A percentile compares a stretch with the other conserved stretches of the same genome.
These are phyloP conservation scores for Cardamine chenopodiifolia DNA, from an alignment of 345 rosid species.

Conservation along the genomic window DNA sequence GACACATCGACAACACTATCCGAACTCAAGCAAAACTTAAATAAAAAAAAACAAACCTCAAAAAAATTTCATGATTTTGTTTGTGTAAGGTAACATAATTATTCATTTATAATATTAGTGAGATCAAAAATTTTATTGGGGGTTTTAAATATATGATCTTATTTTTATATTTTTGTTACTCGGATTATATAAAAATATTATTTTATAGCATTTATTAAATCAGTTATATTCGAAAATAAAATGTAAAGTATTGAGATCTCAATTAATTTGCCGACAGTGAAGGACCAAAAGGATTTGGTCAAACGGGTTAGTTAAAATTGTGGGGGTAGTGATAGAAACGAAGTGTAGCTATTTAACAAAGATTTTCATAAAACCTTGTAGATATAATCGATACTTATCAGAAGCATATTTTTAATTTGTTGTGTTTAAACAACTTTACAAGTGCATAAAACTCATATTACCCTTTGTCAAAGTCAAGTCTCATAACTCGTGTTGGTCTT, in stretches of 20 bases:
- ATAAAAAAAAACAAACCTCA: background rate
- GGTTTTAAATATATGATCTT: no score
- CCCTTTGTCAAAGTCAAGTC: slow-evolving; percentile 31
- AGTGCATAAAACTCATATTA: background rate
- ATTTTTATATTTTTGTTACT: no score
- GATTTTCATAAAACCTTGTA: slow-evolving; percentile 4
- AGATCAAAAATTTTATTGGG: no score
- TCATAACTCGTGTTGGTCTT: slow-evolving; percentile 22
- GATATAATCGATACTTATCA: slow-evolving; percentile 6
- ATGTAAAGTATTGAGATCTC: background rate
- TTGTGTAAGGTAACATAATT: background rate
- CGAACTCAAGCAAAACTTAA: background rate
- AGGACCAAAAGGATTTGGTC: slow-evolving; percentile 11
- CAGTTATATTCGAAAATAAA: no score
- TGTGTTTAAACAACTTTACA: slow-evolving; percentile 2
- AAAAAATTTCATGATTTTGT: background rate
- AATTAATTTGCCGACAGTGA: slow-evolving; percentile 34
- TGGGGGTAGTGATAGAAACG: slow-evolving; percentile 28
- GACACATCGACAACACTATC: no score
- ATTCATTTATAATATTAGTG: no score
- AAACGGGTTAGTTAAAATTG: slow-evolving; percentile 25
- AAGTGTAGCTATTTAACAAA: slow-evolving; percentile 29
- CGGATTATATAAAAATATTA: no score
- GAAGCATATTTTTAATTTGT: slow-evolving; percentile 13
- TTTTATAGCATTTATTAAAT: no score